Percentiles rank a stretch among this genome's conserved stretches.
Conservation (phyloP, 495 filamentous ascomycete species). For the Penicillium malachiteum region DNA sequence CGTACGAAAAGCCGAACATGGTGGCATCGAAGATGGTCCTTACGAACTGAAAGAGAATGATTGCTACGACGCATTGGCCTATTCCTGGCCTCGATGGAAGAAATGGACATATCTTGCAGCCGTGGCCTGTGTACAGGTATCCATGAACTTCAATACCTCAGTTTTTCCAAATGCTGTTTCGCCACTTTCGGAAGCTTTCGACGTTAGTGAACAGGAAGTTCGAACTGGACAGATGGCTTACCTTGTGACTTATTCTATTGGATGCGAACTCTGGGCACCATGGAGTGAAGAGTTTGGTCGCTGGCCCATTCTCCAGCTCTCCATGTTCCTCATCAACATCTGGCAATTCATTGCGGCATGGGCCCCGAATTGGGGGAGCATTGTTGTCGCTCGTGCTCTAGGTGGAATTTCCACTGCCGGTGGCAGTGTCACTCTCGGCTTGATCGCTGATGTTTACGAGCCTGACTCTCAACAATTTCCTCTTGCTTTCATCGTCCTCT, state of each 20-base stretch:
- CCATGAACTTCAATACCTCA: constrained; percentile 68
- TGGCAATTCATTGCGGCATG: constrained; percentile 68
- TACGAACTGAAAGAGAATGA: constrained; percentile 61
- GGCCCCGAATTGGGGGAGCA: constrained; percentile 64
- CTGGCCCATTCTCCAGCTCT: constrained; percentile 67
- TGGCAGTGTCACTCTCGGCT: constrained; percentile 75
- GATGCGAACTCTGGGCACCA: constrained; percentile 78
- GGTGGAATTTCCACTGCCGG: constrained; percentile 61
- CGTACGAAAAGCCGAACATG: neutral
- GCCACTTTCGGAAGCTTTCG: constrained; percentile 59
- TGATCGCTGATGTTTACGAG: constrained; percentile 76
- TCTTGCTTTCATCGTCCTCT: constrained; percentile 71
- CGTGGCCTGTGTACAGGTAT: constrained; percentile 72
- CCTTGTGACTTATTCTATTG: constrained; percentile 71
- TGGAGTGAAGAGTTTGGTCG: constrained; percentile 78
- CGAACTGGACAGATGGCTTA: constrained; percentile 67
- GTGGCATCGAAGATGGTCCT: neutral
- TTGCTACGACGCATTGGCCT: constrained; percentile 64
- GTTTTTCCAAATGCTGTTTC: constrained; percentile 43
- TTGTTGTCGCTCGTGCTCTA: constrained; percentile 63
- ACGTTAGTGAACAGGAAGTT: constrained; percentile 61
- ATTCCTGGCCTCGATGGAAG: constrained; percentile 60
- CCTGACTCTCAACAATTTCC: constrained; percentile 61
- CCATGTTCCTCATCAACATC: constrained; percentile 68
- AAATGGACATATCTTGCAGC: constrained; percentile 72